phyloP scores from a whole-genome alignment of 1,139 yeast genomes.

The Kodamaea arcana region DNA sequence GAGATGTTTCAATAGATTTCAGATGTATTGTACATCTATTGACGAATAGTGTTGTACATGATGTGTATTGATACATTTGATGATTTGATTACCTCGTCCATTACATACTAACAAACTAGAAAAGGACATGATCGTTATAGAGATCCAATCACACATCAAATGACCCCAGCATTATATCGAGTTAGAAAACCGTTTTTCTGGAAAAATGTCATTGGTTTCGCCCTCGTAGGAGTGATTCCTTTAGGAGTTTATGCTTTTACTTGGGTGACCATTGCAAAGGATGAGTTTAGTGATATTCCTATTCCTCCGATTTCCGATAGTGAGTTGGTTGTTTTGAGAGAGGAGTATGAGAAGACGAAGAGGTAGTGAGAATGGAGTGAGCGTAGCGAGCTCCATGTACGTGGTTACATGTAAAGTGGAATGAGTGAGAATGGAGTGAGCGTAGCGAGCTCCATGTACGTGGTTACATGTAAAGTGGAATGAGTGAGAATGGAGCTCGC shows the following conservation, averaged over 20 bases:
- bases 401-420: too few species aligned
- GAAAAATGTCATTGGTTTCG: slow-evolving; percentile 65
- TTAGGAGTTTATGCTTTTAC: slow-evolving; percentile 73
- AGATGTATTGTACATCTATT: too few species aligned
- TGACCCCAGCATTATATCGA: slow-evolving; percentile 90
- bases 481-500: too few species aligned
- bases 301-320: slow-evolving; percentile 85
- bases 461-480: too few species aligned
- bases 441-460: too few species aligned
- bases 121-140: slow-evolving; percentile 49
- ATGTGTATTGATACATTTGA: too few species aligned
- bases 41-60: too few species aligned
- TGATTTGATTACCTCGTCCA: too few species aligned
- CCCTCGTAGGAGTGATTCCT: slow-evolving; percentile 56
- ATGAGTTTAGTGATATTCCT: slow-evolving; percentile 87
- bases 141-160: slow-evolving; percentile 74
- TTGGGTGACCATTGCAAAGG: slow-evolving; percentile 64
- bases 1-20: too few species aligned
- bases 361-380: too few species aligned
- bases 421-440: too few species aligned
- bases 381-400: too few species aligned
- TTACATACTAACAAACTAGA: slow-evolving; percentile 19
- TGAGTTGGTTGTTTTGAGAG: slow-evolving; percentile 66
- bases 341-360: slow-evolving; percentile 73
- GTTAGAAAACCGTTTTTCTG: slow-evolving; percentile 84